These are phyloP conservation scores for Blastocystis sp. DNA, from an alignment of 352 stramenopile species.

Conservation along the genomic window DNA sequence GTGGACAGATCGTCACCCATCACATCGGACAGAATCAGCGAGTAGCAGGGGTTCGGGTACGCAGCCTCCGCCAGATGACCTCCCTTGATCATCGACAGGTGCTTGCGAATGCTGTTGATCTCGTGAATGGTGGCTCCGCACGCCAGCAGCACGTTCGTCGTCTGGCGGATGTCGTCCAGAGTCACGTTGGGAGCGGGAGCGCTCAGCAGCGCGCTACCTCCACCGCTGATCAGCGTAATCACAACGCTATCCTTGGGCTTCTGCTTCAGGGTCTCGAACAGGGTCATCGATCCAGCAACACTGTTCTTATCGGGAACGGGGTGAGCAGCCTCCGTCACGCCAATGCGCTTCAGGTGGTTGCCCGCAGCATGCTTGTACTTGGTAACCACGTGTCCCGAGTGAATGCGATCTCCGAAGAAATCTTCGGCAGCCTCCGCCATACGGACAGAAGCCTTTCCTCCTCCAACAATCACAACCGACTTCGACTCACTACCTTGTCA, in stretches of 20 bases:
- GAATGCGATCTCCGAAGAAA: conserved; percentile 19
- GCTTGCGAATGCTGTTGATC: conserved; percentile 59
- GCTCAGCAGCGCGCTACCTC: conserved; percentile 56
- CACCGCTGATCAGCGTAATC: conserved; percentile 58
- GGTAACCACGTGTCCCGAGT: conserved; percentile 58
- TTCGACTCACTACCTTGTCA: not conserved
- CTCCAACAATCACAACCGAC: conserved; percentile 55
- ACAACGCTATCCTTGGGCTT: conserved; percentile 53
- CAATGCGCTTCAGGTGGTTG: conserved; percentile 8
- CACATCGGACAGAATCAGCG: conserved; percentile 59
- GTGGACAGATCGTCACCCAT: conserved; percentile 58
- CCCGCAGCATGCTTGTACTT: conserved; percentile 57
- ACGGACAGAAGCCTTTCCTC: conserved; percentile 57
- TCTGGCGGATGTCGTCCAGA: conserved; percentile 57
- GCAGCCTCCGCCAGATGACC: conserved; percentile 51
- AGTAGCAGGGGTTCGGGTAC: conserved; percentile 49
- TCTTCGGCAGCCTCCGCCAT: conserved; percentile 54
- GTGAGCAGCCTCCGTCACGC: conserved; percentile 58
- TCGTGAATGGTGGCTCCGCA: conserved; percentile 60
- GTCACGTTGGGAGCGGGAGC: conserved; percentile 26
- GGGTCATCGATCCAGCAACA: conserved; percentile 51
- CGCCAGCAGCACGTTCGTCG: conserved; percentile 56
- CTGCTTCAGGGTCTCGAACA: conserved; percentile 48
- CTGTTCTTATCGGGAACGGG: conserved; percentile 59
- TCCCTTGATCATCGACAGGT: conserved; percentile 57